Percentiles rank a stretch among this genome's conserved stretches.
These are phyloP conservation scores for Lodderomyces theae DNA, from an alignment of 1,139 yeast species.

Conservation along the genomic window DNA sequence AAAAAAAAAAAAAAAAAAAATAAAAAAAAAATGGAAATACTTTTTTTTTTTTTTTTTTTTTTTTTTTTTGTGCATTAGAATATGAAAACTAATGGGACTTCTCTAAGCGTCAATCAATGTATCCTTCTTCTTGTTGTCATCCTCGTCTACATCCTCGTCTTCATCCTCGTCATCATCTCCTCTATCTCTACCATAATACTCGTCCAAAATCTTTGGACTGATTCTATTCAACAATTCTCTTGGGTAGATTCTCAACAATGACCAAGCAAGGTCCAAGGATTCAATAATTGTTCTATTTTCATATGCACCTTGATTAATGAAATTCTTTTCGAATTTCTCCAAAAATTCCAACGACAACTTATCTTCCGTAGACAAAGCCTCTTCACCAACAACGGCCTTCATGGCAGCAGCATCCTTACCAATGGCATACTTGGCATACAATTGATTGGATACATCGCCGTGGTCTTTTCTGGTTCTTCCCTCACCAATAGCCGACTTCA, in stretches of 20 bases:
- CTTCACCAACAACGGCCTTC: conserved; percentile 99
- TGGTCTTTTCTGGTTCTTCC: conserved; percentile 99
- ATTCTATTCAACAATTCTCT: conserved; percentile 98
- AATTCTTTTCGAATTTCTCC: conserved; percentile 95
- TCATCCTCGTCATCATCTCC: conserved; percentile 42
- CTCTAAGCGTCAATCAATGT: conserved; percentile 51
- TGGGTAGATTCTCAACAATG: conserved; percentile 95
- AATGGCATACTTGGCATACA: conserved; percentile 97
- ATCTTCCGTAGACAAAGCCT: conserved; percentile 96
- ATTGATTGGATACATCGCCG: conserved; percentile 98
- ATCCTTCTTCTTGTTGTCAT: conserved; percentile 35
- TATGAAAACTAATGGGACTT: not conserved
- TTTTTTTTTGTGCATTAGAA: not conserved
- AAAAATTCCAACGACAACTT: conserved; percentile 94
- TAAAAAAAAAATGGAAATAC: conserved; percentile 1
- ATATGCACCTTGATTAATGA: conserved; percentile 93
- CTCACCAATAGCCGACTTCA: conserved; percentile 99
- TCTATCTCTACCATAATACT: conserved; percentile 89
- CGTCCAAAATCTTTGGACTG: conserved; percentile 92
- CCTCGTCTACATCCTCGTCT: conserved; percentile 28
- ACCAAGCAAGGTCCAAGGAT: conserved; percentile 97
- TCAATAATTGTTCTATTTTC: conserved; percentile 93
- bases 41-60: too few relatives aligned
- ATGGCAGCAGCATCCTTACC: conserved; percentile 99
- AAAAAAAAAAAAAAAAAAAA: not conserved